Percentiles rank a stretch among this genome's conserved stretches.
Evolutionary conservation across 192 early-diverging fungal genomes (phyloP).

Genomic region (Coemansia pectinata): DNA sequence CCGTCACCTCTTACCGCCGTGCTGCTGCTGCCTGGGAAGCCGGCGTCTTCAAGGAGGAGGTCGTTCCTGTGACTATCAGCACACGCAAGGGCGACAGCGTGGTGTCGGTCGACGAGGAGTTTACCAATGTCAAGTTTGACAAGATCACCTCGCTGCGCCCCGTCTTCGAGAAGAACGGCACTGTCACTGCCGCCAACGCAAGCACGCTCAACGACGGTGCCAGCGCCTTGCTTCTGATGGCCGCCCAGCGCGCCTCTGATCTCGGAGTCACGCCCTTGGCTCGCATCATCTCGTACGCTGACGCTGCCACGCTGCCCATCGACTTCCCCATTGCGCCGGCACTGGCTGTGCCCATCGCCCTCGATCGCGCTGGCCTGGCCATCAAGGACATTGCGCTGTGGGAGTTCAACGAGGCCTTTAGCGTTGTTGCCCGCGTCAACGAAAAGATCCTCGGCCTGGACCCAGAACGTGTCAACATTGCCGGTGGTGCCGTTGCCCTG

Average conservation of each 20-base stretch:
- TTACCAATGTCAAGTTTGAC: conserved; percentile 89
- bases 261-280: conserved; percentile 86
- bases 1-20: conserved; percentile 83
- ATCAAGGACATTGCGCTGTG: conserved; percentile 88
- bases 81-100: conserved; percentile 79
- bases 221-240: conserved; percentile 85
- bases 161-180: conserved; percentile 88
- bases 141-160: conserved; percentile 76
- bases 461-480: conserved; percentile 72
- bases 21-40: conserved; percentile 85
- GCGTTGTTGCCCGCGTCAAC: conserved; percentile 88
- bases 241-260: conserved; percentile 69
- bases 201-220: conserved; percentile 97
- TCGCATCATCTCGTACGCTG: conserved; percentile 82
- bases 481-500: conserved; percentile 78
- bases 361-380: conserved; percentile 80
- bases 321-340: conserved; percentile 96
- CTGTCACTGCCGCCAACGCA: conserved; percentile 95
- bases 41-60: conserved; percentile 79
- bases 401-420: conserved; percentile 98
- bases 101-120: conserved; percentile 89
- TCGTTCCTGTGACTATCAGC: conserved; percentile 83
- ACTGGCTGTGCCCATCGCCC: conserved; percentile 88
- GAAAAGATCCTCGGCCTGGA: conserved; percentile 80
- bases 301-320: conserved; percentile 86